Evolutionary conservation across 1,139 yeast species (phyloP).

Genomic region (Blastobotrys indianensis): DNA sequence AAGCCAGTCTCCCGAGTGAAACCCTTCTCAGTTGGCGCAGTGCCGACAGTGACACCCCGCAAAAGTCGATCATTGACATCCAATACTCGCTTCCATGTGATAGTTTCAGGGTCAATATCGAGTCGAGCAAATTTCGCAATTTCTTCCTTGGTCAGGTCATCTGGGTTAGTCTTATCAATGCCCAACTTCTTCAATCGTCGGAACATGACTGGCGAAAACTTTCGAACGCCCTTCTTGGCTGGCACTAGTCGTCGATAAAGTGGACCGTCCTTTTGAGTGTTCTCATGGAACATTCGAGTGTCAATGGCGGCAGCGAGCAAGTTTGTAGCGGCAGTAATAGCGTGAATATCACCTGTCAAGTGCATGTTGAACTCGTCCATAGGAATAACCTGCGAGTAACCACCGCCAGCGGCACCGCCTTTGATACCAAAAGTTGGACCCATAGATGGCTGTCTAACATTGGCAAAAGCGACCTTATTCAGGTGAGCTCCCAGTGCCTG

Average conservation of each 20-base stretch:
- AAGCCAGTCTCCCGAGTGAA: slow-evolving; percentile 84
- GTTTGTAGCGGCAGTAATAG: slow-evolving; percentile 93
- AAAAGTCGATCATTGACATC: slow-evolving; percentile 93
- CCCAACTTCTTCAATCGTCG: slow-evolving; percentile 77
- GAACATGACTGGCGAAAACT: slow-evolving; percentile 71
- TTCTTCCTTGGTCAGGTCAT: slow-evolving; percentile 79
- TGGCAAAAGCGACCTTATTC: slow-evolving; percentile 82
- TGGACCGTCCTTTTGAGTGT: slow-evolving; percentile 82
- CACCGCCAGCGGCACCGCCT: slow-evolving; percentile 99
- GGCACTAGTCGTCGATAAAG: slow-evolving; percentile 90
- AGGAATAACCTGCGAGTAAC: slow-evolving; percentile 96
- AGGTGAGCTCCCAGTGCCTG: slow-evolving; percentile 97
- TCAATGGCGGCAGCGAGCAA: slow-evolving; percentile 96
- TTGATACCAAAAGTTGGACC: slow-evolving; percentile 98
- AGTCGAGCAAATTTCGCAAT: slow-evolving; percentile 69
- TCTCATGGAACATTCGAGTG: slow-evolving; percentile 95
- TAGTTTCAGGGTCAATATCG: slow-evolving; percentile 88
- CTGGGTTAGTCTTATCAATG: slow-evolving; percentile 74
- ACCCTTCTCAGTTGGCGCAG: slow-evolving; percentile 93
- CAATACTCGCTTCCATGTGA: slow-evolving; percentile 95
- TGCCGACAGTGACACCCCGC: slow-evolving; percentile 86
- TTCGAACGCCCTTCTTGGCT: slow-evolving; percentile 73
- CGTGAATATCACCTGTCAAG: slow-evolving; percentile 97
- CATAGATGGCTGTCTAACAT: slow-evolving; percentile 97
- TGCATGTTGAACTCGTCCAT: slow-evolving; percentile 99